Evolutionary conservation across 2,329 filamentous ascomycete genomes (phyloP).

Genomic region (Iodosphaeria phyllophila): DNA sequence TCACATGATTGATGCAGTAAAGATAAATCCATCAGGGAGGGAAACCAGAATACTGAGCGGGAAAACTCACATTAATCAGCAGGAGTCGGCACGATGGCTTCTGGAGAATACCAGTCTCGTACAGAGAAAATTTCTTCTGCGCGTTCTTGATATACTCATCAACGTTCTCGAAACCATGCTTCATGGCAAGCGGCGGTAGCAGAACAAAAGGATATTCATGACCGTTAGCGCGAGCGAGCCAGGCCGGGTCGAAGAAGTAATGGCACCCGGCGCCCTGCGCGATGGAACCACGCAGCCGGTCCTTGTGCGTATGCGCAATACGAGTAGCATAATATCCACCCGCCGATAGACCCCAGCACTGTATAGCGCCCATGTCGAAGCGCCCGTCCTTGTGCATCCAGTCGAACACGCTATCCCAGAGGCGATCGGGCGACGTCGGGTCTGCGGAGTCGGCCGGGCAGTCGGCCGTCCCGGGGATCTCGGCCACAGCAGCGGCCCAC

Average conservation of each 20-base stretch:
- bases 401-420: conserved; percentile 42
- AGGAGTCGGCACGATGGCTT: conserved; percentile 35
- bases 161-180: conserved; percentile 39
- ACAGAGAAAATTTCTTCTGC: conserved; percentile 42
- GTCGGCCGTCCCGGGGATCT: conserved; percentile 50
- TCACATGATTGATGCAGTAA: neutral
- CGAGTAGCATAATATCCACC: conserved; percentile 53
- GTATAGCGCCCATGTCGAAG: conserved; percentile 36
- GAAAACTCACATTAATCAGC: conserved; percentile 34
- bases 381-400: conserved; percentile 29
- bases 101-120: conserved; percentile 38
- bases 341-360: conserved; percentile 45
- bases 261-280: conserved; percentile 47
- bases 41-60: neutral
- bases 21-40: neutral
- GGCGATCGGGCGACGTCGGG: conserved; percentile 36
- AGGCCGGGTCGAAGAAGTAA: conserved; percentile 38
- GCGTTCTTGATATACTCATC: conserved; percentile 34
- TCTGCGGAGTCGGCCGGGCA: conserved; percentile 45
- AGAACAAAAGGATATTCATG: conserved; percentile 48
- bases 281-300: conserved; percentile 31
- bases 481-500: conserved; percentile 42
- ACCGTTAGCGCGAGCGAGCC: conserved; percentile 41
- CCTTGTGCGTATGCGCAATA: conserved; percentile 46
- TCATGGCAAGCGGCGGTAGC: conserved; percentile 35